A percentile compares a stretch with the other conserved stretches of the same genome.
Evolutionary conservation across 1,284 basidiomycete genomes (phyloP).

Genomic region (Calocybe gambosa): DNA sequence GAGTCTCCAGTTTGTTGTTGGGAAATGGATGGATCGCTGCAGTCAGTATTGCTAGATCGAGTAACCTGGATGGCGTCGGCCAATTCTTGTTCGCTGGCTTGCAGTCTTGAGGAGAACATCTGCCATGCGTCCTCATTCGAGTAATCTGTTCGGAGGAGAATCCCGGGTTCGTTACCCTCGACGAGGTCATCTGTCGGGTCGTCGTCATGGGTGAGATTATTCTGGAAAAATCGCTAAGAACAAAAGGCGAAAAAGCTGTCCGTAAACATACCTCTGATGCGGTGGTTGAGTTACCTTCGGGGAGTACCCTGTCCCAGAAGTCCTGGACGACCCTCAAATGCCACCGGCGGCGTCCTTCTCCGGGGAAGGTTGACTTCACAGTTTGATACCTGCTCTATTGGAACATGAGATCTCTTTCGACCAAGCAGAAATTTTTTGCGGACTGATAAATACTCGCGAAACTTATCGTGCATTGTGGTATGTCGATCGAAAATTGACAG

Average conservation of each 20-base stretch:
- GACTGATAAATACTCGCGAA: constrained; percentile 21
- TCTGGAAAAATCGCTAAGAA: constrained; percentile 8
- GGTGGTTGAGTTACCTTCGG: constrained; percentile 9
- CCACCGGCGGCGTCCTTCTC: constrained; percentile 36
- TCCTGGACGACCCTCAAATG: constrained; percentile 33
- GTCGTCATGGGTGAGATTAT: constrained; percentile 17
- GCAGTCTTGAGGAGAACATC: constrained; percentile 43
- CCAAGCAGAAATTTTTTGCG: constrained; percentile 5
- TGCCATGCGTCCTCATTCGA: constrained; percentile 60
- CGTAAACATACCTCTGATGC: constrained; percentile 9
- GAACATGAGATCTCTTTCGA: background rate
- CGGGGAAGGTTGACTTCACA: constrained; percentile 29
- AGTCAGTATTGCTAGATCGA: constrained; percentile 7
- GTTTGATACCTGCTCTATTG: constrained; percentile 25
- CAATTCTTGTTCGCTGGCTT: constrained; percentile 47
- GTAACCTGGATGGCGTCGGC: constrained; percentile 18
- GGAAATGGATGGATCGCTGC: constrained; percentile 4
- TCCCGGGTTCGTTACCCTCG: constrained; percentile 50
- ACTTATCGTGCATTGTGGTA: constrained; percentile 16
- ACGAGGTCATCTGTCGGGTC: constrained; percentile 33
- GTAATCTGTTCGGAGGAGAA: constrained; percentile 66
- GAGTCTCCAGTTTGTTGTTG: constrained; percentile 16
- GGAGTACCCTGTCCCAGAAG: constrained; percentile 29
- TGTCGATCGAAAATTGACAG: background rate
- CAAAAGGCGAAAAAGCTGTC: background rate